Conservation (phyloP, 805 yeast genomes). For the Zygosaccharomyces lentus region DNA sequence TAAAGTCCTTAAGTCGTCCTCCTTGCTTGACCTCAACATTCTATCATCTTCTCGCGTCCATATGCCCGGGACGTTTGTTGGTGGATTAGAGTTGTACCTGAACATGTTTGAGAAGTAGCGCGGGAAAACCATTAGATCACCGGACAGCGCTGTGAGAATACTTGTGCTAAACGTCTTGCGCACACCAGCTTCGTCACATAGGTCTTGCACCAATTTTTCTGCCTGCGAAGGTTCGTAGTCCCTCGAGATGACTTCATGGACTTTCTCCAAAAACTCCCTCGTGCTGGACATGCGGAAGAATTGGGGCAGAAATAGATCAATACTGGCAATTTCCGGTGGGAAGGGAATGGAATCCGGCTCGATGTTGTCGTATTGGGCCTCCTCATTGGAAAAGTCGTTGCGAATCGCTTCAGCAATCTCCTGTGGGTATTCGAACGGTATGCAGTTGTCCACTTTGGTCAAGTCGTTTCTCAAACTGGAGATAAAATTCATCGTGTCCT, state of each 20-base stretch:
- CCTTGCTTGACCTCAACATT: slow-evolving; percentile 33
- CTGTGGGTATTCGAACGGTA: slow-evolving; percentile 33
- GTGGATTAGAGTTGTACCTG: slow-evolving; percentile 41
- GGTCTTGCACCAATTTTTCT: slow-evolving; percentile 39
- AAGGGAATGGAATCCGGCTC: slow-evolving; percentile 31
- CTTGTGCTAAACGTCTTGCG: slow-evolving; percentile 41
- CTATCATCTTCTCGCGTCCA: slow-evolving; percentile 45
- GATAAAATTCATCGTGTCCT: slow-evolving; percentile 36
- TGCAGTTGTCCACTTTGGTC: slow-evolving; percentile 22
- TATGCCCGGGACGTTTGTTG: slow-evolving; percentile 41
- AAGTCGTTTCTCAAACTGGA: slow-evolving; percentile 30
- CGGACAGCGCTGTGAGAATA: slow-evolving; percentile 42
- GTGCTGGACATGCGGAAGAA: slow-evolving; percentile 31
- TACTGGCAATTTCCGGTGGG: slow-evolving; percentile 34
- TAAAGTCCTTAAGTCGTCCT: slow-evolving; percentile 35
- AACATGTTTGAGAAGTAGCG: slow-evolving; percentile 40
- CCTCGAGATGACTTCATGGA: slow-evolving; percentile 39
- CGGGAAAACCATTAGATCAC: slow-evolving; percentile 42
- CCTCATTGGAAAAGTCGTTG: slow-evolving; percentile 31
- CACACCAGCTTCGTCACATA: slow-evolving; percentile 42
- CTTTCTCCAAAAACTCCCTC: slow-evolving; percentile 33
- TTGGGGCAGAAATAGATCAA: slow-evolving; percentile 33
- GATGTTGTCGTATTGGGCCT: slow-evolving; percentile 26
- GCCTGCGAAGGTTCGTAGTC: slow-evolving; percentile 42
- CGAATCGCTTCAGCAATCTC: slow-evolving; percentile 36